A percentile compares a stretch with the other conserved stretches of the same genome.
These are phyloP conservation scores for Phaffia tasmanica DNA, from an alignment of 768 basidiomycete species.

Conservation along the genomic window DNA sequence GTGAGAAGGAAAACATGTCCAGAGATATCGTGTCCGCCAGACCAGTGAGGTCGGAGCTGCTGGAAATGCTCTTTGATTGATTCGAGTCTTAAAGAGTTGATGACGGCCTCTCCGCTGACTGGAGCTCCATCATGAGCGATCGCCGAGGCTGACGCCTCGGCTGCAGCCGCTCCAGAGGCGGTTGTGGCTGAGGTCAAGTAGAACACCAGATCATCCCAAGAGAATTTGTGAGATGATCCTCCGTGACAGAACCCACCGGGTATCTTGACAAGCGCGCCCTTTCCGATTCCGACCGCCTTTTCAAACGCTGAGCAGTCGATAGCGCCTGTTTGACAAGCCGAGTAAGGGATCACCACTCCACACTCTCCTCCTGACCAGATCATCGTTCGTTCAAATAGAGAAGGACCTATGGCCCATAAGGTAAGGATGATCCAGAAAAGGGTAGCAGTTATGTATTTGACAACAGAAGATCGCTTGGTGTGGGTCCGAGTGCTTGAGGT, in stretches of 20 bases:
- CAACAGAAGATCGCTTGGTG: not conserved
- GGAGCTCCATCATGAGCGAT: no score
- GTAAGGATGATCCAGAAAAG: constrained; percentile 23
- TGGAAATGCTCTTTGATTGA: not conserved
- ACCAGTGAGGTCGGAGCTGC: constrained; percentile 21
- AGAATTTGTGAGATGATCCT: no score
- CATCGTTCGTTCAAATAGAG: constrained; percentile 21
- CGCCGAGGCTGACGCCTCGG: no score
- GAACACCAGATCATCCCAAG: no score
- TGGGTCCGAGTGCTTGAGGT: not conserved
- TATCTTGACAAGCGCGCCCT: constrained; percentile 2
- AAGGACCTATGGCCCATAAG: constrained; percentile 22
- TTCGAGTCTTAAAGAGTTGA: no score
- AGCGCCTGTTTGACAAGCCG: constrained; percentile 3
- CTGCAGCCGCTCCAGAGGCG: no score
- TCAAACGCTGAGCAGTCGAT: constrained; percentile 9
- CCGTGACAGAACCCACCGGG: not conserved
- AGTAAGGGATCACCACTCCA: constrained; percentile 9
- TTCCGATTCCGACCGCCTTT: constrained; percentile 3
- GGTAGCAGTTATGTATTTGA: constrained; percentile 17
- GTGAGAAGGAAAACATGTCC: constrained; percentile 22
- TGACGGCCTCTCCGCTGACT: no score
- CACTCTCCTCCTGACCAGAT: constrained; percentile 23
- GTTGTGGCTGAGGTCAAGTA: no score
- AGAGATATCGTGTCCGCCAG: constrained; percentile 23